Conservation (phyloP, 495 filamentous ascomycete species). For the Collariella sp. region DNA sequence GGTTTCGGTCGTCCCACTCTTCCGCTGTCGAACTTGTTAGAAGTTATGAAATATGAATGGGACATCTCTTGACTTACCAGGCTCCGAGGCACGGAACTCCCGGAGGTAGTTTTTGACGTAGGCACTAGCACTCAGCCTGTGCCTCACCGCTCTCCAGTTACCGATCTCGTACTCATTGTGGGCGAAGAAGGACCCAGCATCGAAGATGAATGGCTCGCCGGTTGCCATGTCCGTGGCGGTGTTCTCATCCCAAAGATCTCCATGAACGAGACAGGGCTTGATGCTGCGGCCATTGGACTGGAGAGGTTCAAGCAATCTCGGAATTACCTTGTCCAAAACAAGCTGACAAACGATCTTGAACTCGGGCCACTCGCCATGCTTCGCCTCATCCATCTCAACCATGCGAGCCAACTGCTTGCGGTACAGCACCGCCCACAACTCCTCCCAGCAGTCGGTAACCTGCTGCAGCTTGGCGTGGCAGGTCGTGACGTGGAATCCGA, state of each 20-base stretch:
- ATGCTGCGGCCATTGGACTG: constrained; percentile 32
- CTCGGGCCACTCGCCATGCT: constrained; percentile 3
- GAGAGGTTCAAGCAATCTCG: constrained; percentile 29
- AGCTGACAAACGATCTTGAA: background rate
- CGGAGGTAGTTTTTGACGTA: constrained; percentile 11
- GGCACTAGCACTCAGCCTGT: background rate
- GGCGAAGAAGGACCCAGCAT: constrained; percentile 38
- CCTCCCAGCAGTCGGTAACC: constrained; percentile 22
- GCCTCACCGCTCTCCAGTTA: constrained; percentile 23
- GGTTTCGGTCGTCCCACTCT: constrained; percentile 28
- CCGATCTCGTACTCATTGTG: constrained; percentile 44
- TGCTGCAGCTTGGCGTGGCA: constrained; percentile 29
- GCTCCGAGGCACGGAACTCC: constrained; percentile 16
- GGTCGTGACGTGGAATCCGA: constrained; percentile 42
- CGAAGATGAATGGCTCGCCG: constrained; percentile 35
- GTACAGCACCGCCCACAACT: constrained; percentile 36
- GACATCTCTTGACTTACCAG: constrained; percentile 1
- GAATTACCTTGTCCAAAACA: constrained; percentile 28
- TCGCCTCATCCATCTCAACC: constrained; percentile 9
- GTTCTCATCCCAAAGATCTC: constrained; percentile 42
- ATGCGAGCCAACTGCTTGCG: constrained; percentile 5
- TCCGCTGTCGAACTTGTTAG: constrained; percentile 10
- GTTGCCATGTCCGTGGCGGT: constrained; percentile 22
- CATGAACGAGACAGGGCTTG: constrained; percentile 39
- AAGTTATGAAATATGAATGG: background rate